Evolutionary conservation across 1,284 basidiomycete species (phyloP).

Genomic region (Moesziomyces sp.): DNA sequence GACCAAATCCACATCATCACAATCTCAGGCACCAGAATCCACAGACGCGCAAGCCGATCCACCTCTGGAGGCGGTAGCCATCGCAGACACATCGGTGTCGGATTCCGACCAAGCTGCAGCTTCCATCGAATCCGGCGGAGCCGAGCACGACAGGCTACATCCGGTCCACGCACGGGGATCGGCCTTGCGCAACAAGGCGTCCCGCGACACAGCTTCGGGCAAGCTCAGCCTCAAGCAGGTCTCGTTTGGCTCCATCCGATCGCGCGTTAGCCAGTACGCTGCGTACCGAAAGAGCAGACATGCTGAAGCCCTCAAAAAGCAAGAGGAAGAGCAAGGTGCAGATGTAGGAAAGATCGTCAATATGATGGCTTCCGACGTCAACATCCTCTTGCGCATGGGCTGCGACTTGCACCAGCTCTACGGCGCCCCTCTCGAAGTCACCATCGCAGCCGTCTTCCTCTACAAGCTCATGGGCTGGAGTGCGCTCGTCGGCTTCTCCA

Average conservation of each 20-base stretch:
- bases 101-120: background rate
- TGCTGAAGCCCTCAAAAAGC: conserved; percentile 15
- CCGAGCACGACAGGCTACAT: background rate
- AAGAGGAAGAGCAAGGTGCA: conserved; percentile 57
- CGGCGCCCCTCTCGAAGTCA: conserved; percentile 81
- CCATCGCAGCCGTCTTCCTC: conserved; percentile 72
- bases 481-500: conserved; percentile 84
- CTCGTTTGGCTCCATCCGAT: conserved; percentile 26
- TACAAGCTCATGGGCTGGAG: conserved; percentile 81
- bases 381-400: conserved; percentile 63
- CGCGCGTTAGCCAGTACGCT: conserved; percentile 3
- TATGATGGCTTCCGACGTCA: conserved; percentile 69
- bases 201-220: conserved; percentile 12
- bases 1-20: conserved; percentile 9
- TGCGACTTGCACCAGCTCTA: conserved; percentile 73
- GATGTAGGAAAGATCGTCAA: conserved; percentile 71
- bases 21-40: background rate
- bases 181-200: conserved; percentile 3
- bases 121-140: background rate
- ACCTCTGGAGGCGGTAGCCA: background rate
- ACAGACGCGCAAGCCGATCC: background rate
- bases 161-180: background rate
- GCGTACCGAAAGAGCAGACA: conserved; percentile 4
- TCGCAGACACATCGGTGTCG: background rate
- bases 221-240: conserved; percentile 13